Base-by-base conservation (phyloP, 1,139 yeast genomes). In the Kodamaea plutei region DNA sequence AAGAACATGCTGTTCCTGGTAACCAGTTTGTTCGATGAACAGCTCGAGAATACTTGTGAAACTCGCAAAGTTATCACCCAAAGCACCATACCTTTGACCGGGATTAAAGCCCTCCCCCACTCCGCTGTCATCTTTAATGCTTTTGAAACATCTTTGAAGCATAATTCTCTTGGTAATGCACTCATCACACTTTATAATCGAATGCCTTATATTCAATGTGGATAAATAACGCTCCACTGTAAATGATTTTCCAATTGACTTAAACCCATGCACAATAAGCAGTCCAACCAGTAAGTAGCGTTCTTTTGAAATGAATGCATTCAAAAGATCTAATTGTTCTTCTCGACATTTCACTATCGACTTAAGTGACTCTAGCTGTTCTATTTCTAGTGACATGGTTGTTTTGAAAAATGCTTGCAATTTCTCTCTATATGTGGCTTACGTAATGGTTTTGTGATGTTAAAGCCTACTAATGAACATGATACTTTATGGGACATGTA, bases 31-130 rank as follows among this genome's bases (percentile, higher is more conserved):
- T 6, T 43, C 42, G 13, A 65, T 49, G 37, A 70, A 68, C 19
- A 50, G 58, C 33, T 61, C 64, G 15, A 77, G 40, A 3, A 66
- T 59, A 8, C 61, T 51, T 14, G 62, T 47, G 38, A 77, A 77
- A 8, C 61, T 61, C 19, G 73, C 58, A 39, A 76, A 66, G 29
- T 65, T 69, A 35, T 74, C 80, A 14, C 75, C 47, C 11, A 44
- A 28, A 1, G 47, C 28, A 4, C 42, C 43, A 8, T 33, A 37
- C 11, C 31, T 30, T 6, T 32, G 31, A 8, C 35, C 42, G 8
- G 23, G 8, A 5, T 27, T 23, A 10, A 31, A 28, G 22, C 23
- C 27, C 2, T 23, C 22, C 3, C 35, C 34, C 16, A 45, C 38
- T 1, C 58, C 61, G 37, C 62, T 56, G 35, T 61, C 69, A 4